Percentiles rank a stretch among this genome's conserved stretches.
phyloP scores from a whole-genome alignment of 2,329 filamentous ascomycete species.

The Knufia petricola region DNA sequence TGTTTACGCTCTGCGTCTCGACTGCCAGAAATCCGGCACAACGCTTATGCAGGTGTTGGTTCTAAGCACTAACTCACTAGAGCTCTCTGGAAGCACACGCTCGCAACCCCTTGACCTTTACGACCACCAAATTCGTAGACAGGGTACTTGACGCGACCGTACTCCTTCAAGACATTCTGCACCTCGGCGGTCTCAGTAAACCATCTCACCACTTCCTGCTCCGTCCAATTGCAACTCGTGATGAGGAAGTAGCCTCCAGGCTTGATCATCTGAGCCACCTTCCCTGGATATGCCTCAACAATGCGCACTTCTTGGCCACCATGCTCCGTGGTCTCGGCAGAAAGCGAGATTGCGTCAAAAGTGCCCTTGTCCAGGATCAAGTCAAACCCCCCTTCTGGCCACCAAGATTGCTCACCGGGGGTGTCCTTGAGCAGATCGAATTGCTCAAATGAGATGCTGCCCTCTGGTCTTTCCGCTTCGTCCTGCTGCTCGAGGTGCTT shows the following conservation, averaged over 20 bases:
- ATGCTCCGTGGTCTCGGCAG: slow-evolving; percentile 28
- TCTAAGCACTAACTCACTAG: not conserved
- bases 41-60: slow-evolving; percentile 3
- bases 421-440: slow-evolving; percentile 27
- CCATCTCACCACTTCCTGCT: slow-evolving; percentile 72
- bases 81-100: slow-evolving; percentile 62
- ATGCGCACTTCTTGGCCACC: slow-evolving; percentile 38
- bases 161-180: slow-evolving; percentile 45
- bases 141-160: slow-evolving; percentile 65
- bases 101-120: slow-evolving; percentile 82
- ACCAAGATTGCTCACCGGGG: slow-evolving; percentile 27
- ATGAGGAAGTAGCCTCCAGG: slow-evolving; percentile 66
- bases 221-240: slow-evolving; percentile 98
- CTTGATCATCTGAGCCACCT: slow-evolving; percentile 59
- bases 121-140: slow-evolving; percentile 82
- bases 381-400: slow-evolving; percentile 57
- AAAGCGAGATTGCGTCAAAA: slow-evolving; percentile 86
- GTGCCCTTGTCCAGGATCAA: slow-evolving; percentile 96
- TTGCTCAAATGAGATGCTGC: slow-evolving; percentile 46
- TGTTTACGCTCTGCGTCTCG: not conserved
- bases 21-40: not conserved
- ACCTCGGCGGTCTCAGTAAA: slow-evolving; percentile 46
- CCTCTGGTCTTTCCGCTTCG: slow-evolving; percentile 39
- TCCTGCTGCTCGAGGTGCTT: slow-evolving; percentile 23
- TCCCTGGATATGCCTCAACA: slow-evolving; percentile 64